Percentiles rank a stretch among this genome's conserved stretches.
Conservation (phyloP, 2,329 filamentous ascomycete genomes). For the Phialocephala subalpina region DNA sequence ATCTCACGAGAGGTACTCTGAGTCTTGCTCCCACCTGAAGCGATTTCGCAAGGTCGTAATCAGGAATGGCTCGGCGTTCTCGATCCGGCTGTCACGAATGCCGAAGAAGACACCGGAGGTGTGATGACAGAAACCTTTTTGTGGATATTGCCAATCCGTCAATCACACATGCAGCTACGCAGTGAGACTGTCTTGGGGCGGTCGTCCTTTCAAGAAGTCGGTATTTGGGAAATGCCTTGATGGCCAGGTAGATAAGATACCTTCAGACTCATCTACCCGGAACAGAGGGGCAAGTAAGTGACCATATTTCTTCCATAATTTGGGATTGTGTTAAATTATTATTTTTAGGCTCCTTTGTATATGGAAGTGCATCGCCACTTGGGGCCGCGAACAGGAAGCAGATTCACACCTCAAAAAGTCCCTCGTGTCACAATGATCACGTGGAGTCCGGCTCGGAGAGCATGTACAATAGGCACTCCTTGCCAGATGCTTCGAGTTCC, state of each 20-base stretch:
- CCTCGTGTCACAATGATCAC: not conserved
- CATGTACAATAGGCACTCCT: too few relatives aligned
- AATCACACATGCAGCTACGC: not conserved
- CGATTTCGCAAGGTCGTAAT: too few relatives aligned
- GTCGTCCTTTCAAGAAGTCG: not conserved
- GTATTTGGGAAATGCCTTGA: conserved; percentile 1
- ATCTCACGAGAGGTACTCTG: too few relatives aligned
- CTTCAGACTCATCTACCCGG: not conserved
- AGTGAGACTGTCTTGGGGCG: not conserved
- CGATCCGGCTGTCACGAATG: conserved; percentile 5
- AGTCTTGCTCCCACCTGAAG: too few relatives aligned
- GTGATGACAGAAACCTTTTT: conserved; percentile 3
- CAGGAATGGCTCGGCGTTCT: not conserved
- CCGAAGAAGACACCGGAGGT: not conserved
- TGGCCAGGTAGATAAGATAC: not conserved
- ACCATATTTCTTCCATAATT: not conserved
- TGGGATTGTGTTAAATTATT: not conserved
- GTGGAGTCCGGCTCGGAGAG: not conserved
- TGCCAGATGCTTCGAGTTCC: too few relatives aligned
- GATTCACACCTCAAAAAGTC: not conserved
- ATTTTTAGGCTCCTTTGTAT: not conserved
- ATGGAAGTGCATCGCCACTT: not conserved
- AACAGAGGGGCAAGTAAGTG: not conserved
- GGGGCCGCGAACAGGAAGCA: not conserved
- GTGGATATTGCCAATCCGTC: not conserved